These are phyloP conservation scores for Talaromyces marneffei DNA, from an alignment of 2,329 filamentous ascomycete genomes.

Conservation along the genomic window DNA sequence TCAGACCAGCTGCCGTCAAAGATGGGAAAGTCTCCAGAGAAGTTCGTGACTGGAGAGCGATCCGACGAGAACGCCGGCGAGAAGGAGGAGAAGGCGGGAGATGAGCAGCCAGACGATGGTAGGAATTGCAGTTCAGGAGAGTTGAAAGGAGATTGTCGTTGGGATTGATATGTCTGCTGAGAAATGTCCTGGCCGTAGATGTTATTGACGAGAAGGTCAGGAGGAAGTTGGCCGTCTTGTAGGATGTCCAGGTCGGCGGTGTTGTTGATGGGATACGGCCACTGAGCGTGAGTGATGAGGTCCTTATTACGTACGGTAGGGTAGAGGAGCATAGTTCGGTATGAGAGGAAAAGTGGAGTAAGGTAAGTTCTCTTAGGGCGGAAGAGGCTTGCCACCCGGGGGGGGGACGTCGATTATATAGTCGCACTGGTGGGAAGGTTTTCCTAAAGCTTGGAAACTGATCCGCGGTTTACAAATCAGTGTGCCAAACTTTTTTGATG, in stretches of 20 bases:
- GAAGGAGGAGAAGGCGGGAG: conserved; percentile 18
- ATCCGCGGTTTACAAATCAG: conserved; percentile 10
- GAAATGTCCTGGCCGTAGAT: conserved; percentile 7
- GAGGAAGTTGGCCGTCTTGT: conserved; percentile 35
- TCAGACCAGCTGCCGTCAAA: conserved; percentile 28
- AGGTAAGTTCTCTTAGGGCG: conserved; percentile 3
- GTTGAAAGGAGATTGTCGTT: conserved; percentile 31
- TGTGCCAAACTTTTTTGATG: neutral
- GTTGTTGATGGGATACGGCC: conserved; percentile 23
- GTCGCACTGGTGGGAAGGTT: conserved; percentile 16
- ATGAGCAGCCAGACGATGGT: conserved; percentile 34
- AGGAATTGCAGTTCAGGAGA: conserved; percentile 26
- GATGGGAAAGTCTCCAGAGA: conserved; percentile 22
- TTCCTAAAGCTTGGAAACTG: conserved; percentile 7
- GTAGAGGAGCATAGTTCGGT: conserved; percentile 36
- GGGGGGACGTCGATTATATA: conserved; percentile 13
- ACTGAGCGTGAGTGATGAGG: conserved; percentile 38
- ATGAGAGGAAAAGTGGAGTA: conserved; percentile 21
- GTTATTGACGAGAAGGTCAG: conserved; percentile 23
- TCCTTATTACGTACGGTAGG: conserved; percentile 35
- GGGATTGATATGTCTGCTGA: conserved; percentile 13
- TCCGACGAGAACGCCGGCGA: conserved; percentile 27
- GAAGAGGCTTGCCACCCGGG: conserved; percentile 15
- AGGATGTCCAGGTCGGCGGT: conserved; percentile 24
- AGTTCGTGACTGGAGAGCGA: conserved; percentile 24